Conservation (phyloP, 2,329 filamentous ascomycete genomes). For the Sporothrix dimorphospora region DNA sequence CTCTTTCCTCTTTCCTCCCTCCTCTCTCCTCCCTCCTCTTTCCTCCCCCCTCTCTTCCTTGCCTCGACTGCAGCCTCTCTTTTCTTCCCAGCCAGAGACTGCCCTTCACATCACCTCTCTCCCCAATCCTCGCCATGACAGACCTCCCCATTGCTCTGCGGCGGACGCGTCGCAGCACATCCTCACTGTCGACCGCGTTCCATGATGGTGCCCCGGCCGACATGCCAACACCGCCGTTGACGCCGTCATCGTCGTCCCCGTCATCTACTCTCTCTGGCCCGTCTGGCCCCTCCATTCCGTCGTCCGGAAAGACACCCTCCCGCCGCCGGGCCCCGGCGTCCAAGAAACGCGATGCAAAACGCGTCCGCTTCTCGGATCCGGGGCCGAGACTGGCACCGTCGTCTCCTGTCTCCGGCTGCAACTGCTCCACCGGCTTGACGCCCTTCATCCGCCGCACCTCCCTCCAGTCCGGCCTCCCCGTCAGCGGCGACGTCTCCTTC, state of each 20-base stretch:
- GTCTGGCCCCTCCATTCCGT: not conserved
- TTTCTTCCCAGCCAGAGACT: not conserved
- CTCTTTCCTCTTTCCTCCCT: not conserved
- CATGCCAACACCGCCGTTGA: conserved; percentile 9
- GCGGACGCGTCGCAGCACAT: conserved; percentile 53
- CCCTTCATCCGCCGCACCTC: conserved; percentile 60
- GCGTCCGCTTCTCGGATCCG: conserved; percentile 64
- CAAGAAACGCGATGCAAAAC: conserved; percentile 45
- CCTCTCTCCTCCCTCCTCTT: not conserved
- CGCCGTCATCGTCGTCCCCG: conserved; percentile 36
- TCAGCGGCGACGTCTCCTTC: conserved; percentile 50
- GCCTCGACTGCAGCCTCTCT: not conserved
- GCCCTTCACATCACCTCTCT: not conserved
- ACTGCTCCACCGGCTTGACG: conserved; percentile 57
- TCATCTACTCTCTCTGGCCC: not conserved
- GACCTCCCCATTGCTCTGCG: conserved; percentile 59
- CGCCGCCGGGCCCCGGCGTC: conserved; percentile 33
- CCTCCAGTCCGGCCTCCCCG: conserved; percentile 40
- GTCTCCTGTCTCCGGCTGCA: conserved; percentile 31
- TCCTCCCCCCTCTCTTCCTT: not conserved
- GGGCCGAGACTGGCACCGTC: conserved; percentile 37
- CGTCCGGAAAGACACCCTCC: conserved; percentile 35
- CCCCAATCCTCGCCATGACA: conserved; percentile 38
- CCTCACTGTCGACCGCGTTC: conserved; percentile 31
- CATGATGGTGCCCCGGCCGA: conserved; percentile 19